Base-by-base conservation (phyloP, 2,329 filamentous ascomycete genomes). In the Corinectria fuckeliana region DNA sequence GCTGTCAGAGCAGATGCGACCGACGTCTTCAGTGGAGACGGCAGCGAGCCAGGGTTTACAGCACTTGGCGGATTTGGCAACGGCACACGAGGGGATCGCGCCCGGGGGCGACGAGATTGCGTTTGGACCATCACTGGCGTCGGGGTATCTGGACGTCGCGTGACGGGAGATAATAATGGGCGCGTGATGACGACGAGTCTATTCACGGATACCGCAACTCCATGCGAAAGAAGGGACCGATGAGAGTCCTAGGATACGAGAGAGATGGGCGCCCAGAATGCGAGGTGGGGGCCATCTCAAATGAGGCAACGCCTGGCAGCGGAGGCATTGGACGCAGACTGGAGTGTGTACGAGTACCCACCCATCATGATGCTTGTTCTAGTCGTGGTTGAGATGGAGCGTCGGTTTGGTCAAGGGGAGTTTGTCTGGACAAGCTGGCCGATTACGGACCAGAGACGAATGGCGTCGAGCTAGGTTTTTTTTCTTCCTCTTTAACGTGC, bases 61-160 rank as follows among this genome's bases (percentile, higher is more conserved):
- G 72, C 85, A 84, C 60, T 76, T 89, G 8, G 87, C 86, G 7
- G 85, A 89, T 64, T 67, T 84, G 47, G 82, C 82, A 6, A 82
- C 81, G 5, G 80, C 80, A 6, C 77, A 76, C 25, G 74, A 77
- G 57, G 72, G 71, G 18, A 69, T 73, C 21, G 67, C 70, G 7
- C 67, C 64, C 5, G 73, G 65, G 34, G 66, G 61, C 5, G 73
- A 72, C 18, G 75, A 75, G 7, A 70, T 71, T 30, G 63, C 72
- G 5, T 72, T 73, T 58, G 74, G 72, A 11, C 70, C 71, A 8
- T 72, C 74, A 8, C 67, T 77, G 30, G 71, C 74, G 16, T 69
- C 73, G 13, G 76, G 76, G 23, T 77, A 77, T 57, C 68, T 77
- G 23, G 73, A 76, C 45, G 61, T 74, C 42, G 66, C 66, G n/a